Conservation (phyloP, 805 yeast genomes). For the Ogataea henricii region DNA sequence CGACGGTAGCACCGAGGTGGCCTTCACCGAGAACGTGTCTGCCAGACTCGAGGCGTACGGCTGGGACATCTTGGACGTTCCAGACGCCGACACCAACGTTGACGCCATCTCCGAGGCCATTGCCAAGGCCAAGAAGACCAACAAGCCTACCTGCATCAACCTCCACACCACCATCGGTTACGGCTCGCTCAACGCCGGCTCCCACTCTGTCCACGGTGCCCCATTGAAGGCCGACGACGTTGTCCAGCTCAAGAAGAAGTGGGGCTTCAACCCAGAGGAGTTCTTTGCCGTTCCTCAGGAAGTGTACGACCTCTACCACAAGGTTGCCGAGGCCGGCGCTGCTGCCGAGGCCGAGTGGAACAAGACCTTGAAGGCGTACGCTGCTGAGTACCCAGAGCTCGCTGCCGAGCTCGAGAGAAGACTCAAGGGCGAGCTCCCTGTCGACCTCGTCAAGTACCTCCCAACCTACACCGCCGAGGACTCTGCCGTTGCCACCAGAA, state of each 20-base stretch:
- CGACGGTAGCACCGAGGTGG: constrained; percentile 87
- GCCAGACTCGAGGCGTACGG: constrained; percentile 89
- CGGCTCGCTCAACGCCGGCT: constrained; percentile 84
- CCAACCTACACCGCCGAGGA: constrained; percentile 82
- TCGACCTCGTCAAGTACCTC: constrained; percentile 71
- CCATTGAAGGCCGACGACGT: constrained; percentile 94
- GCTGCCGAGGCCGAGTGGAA: constrained; percentile 78
- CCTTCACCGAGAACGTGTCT: constrained; percentile 91
- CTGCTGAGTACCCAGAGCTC: constrained; percentile 68
- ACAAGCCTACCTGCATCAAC: constrained; percentile 90
- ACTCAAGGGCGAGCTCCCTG: constrained; percentile 75
- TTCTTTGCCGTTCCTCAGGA: constrained; percentile 79
- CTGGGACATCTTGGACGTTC: constrained; percentile 82
- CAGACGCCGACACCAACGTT: constrained; percentile 79
- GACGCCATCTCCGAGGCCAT: constrained; percentile 70
- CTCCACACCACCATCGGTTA: constrained; percentile 90
- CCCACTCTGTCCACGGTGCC: constrained; percentile 93
- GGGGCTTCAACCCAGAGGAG: constrained; percentile 88
- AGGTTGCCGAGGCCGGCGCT: constrained; percentile 62
- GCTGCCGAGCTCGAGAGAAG: constrained; percentile 83
- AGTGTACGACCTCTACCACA: constrained; percentile 69
- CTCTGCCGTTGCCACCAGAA: constrained; percentile 89
- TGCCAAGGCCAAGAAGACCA: constrained; percentile 74
- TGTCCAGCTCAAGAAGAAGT: constrained; percentile 76
- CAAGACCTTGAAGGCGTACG: constrained; percentile 58